These are phyloP conservation scores for Diaporthe sp. DNA, from an alignment of 2,329 filamentous ascomycete species.

Conservation along the genomic window DNA sequence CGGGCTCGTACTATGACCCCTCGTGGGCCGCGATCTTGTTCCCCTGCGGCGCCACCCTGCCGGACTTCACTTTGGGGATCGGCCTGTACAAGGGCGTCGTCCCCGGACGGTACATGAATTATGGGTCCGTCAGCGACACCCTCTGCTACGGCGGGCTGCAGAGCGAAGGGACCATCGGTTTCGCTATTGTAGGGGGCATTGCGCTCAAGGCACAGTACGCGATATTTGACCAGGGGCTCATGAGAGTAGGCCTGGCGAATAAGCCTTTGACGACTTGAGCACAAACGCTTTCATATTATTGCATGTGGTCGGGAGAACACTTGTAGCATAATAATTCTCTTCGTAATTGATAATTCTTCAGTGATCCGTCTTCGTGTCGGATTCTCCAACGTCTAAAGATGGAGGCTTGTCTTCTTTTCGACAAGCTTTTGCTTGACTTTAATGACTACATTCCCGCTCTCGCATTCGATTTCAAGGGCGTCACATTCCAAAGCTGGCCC, in stretches of 20 bases:
- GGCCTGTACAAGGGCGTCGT: conserved; percentile 49
- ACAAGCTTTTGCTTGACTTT: neutral
- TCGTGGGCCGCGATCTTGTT: conserved; percentile 53
- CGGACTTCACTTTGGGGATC: conserved; percentile 52
- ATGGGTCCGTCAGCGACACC: conserved; percentile 41
- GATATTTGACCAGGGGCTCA: conserved; percentile 51
- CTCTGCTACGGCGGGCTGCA: conserved; percentile 54
- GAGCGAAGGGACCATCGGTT: conserved; percentile 41
- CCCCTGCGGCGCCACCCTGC: conserved; percentile 50
- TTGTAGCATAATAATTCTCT: neutral
- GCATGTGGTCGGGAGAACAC: no score
- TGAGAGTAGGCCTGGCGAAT: conserved; percentile 56
- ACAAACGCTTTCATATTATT: neutral
- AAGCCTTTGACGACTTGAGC: conserved; percentile 39
- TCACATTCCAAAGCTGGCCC: no score
- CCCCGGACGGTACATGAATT: conserved; percentile 54
- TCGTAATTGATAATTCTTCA: neutral
- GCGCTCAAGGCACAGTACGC: conserved; percentile 49
- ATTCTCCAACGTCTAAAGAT: neutral
- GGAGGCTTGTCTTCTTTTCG: neutral
- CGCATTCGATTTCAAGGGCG: neutral
- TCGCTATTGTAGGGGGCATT: conserved; percentile 48
- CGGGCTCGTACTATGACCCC: conserved; percentile 50
- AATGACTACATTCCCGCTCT: neutral
- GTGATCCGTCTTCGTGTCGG: neutral